Evolutionary conservation across 805 yeast genomes (phyloP).

Genomic region (Cyberlindnera amylophila): DNA sequence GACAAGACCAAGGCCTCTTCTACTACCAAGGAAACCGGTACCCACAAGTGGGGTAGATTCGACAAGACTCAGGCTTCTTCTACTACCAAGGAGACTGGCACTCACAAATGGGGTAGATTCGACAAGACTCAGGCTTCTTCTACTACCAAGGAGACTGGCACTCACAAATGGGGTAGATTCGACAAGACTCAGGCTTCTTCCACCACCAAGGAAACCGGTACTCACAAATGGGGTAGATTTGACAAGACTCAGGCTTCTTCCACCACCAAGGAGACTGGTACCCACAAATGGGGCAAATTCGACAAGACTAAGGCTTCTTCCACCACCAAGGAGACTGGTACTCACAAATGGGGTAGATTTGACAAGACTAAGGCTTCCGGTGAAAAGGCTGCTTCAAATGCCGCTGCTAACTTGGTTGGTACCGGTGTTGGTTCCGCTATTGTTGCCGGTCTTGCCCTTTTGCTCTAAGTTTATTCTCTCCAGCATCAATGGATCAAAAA

Average conservation of each 20-base stretch:
- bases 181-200: conserved; percentile 40
- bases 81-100: conserved; percentile 35
- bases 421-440: conserved; percentile 42
- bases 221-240: conserved; percentile 52
- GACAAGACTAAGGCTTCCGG: conserved; percentile 36
- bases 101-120: conserved; percentile 56
- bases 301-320: conserved; percentile 35
- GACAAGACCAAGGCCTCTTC: conserved; percentile 41
- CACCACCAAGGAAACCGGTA: conserved; percentile 37
- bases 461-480: conserved; percentile 31
- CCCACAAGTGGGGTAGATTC: conserved; percentile 50
- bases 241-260: conserved; percentile 45
- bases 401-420: conserved; percentile 26
- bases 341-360: conserved; percentile 52
- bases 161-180: conserved; percentile 50
- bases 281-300: conserved; percentile 57
- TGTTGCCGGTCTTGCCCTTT: conserved; percentile 47
- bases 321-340: conserved; percentile 31
- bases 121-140: conserved; percentile 41
- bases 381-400: conserved; percentile 27
- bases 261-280: conserved; percentile 39
- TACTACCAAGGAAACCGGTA: conserved; percentile 38
- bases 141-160: conserved; percentile 36
- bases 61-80: conserved; percentile 24
- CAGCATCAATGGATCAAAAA: background rate